Evolutionary conservation across 1,284 basidiomycete species (phyloP).

Genomic region (Ganoderma sinense): DNA sequence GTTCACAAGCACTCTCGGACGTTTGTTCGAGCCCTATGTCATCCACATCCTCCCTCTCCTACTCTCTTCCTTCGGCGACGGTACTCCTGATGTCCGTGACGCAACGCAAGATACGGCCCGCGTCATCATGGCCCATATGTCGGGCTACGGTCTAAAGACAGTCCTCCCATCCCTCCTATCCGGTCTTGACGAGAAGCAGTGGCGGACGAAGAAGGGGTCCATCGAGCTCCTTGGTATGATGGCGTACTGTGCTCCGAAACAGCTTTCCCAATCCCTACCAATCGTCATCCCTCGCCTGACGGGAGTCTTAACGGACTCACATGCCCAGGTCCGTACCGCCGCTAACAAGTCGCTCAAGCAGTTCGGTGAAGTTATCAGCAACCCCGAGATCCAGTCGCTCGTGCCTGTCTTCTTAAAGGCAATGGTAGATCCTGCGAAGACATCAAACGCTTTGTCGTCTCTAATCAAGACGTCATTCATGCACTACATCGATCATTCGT

Average conservation of each 20-base stretch:
- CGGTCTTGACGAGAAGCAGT: slow-evolving; percentile 98
- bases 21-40: slow-evolving; percentile 96
- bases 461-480: slow-evolving; percentile 96
- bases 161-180: slow-evolving; percentile 92
- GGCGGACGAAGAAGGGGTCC: slow-evolving; percentile 98
- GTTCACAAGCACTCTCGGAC: slow-evolving; percentile 84
- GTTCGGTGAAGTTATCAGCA: slow-evolving; percentile 96
- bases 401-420: slow-evolving; percentile 96
- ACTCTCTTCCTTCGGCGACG: slow-evolving; percentile 91
- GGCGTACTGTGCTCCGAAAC: slow-evolving; percentile 97
- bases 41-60: slow-evolving; percentile 89
- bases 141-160: slow-evolving; percentile 94
- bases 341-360: slow-evolving; percentile 97
- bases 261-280: slow-evolving; percentile 94
- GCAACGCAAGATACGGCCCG: slow-evolving; percentile 93
- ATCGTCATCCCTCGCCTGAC: slow-evolving; percentile 97
- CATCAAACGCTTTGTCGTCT: slow-evolving; percentile 82
- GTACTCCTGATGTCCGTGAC: slow-evolving; percentile 90
- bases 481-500: slow-evolving; percentile 98
- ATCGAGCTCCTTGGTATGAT: slow-evolving; percentile 99
- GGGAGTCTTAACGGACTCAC: slow-evolving; percentile 95
- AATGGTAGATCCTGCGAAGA: slow-evolving; percentile 95
- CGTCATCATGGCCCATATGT: slow-evolving; percentile 96
- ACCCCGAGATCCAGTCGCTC: slow-evolving; percentile 93
- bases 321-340: slow-evolving; percentile 93